Conservation (phyloP, 331 rosid genomes). For the Acacia pycnantha region DNA sequence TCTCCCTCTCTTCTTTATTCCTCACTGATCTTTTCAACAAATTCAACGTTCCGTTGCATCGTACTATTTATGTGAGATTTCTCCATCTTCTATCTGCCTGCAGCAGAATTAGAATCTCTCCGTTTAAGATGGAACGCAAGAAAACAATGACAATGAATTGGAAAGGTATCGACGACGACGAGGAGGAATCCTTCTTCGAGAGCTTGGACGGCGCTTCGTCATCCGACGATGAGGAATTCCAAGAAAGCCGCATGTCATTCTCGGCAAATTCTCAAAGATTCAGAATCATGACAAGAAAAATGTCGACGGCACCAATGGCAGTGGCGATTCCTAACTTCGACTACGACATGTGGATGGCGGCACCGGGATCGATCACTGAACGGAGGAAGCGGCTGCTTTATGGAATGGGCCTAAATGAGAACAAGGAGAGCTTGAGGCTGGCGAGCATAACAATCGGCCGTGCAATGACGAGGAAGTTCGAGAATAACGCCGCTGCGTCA, state of each 20-base stretch:
- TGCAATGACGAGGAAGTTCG: constrained; percentile 41
- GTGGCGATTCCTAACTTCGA: constrained; percentile 21
- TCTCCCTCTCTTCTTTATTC: neutral
- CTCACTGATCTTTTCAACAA: neutral
- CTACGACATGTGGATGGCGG: constrained; percentile 75
- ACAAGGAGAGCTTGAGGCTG: constrained; percentile 36
- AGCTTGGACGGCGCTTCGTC: constrained; percentile 41
- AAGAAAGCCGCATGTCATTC: constrained; percentile 62
- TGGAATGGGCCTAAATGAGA: constrained; percentile 64
- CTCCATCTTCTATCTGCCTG: neutral
- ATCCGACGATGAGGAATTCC: constrained; percentile 43
- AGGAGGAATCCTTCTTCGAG: constrained; percentile 66
- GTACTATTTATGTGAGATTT: neutral
- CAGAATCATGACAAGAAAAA: neutral
- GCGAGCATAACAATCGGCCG: constrained; percentile 36
- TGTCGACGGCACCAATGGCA: neutral
- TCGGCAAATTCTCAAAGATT: constrained; percentile 40
- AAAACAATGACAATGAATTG: constrained; percentile 78
- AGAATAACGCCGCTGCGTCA: neutral
- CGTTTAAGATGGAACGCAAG: constrained; percentile 61
- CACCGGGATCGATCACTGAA: constrained; percentile 65
- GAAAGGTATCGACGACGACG: constrained; percentile 70
- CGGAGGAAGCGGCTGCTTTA: constrained; percentile 54
- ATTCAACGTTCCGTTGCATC: neutral
- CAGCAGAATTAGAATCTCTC: neutral